Conservation (phyloP, 805 yeast species). For the Saccharomycopsis vini region DNA sequence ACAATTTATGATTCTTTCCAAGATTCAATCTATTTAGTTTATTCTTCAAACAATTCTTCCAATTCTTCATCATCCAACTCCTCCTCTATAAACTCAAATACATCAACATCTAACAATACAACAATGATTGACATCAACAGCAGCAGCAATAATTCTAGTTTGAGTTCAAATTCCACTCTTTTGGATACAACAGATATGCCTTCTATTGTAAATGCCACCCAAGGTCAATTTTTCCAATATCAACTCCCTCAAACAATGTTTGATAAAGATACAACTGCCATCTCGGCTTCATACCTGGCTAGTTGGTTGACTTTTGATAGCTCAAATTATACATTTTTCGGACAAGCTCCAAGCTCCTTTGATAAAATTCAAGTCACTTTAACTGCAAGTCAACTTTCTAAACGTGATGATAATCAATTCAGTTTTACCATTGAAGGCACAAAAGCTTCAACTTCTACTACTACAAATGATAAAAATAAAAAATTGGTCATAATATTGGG, state of each 20-base stretch:
- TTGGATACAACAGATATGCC: slow-evolving; percentile 8
- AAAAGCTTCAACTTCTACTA: neutral
- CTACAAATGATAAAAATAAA: slow-evolving; percentile 11
- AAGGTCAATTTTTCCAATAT: slow-evolving; percentile 51
- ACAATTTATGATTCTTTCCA: slow-evolving; percentile 50
- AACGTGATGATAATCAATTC: neutral
- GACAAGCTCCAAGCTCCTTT: slow-evolving; percentile 51
- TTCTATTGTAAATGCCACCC: slow-evolving; percentile 55
- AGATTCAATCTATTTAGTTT: slow-evolving; percentile 46
- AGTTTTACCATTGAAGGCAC: neutral
- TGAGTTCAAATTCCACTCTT: neutral
- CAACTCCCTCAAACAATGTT: slow-evolving; percentile 46
- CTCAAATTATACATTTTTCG: slow-evolving; percentile 57
- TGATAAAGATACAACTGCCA: slow-evolving; percentile 39
- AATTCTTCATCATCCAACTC: slow-evolving; percentile 34
- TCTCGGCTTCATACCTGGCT: slow-evolving; percentile 36
- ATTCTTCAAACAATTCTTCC: neutral
- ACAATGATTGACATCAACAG: neutral
- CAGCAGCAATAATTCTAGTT: neutral
- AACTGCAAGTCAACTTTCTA: slow-evolving; percentile 24
- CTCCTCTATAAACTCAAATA: slow-evolving; percentile 33
- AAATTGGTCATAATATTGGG: slow-evolving; percentile 86
- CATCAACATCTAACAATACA: slow-evolving; percentile 1
- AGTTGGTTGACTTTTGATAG: slow-evolving; percentile 61
- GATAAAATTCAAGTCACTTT: slow-evolving; percentile 33